Evolutionary conservation across 768 basidiomycete genomes (phyloP).

Genomic region (Podaxis sp.): DNA sequence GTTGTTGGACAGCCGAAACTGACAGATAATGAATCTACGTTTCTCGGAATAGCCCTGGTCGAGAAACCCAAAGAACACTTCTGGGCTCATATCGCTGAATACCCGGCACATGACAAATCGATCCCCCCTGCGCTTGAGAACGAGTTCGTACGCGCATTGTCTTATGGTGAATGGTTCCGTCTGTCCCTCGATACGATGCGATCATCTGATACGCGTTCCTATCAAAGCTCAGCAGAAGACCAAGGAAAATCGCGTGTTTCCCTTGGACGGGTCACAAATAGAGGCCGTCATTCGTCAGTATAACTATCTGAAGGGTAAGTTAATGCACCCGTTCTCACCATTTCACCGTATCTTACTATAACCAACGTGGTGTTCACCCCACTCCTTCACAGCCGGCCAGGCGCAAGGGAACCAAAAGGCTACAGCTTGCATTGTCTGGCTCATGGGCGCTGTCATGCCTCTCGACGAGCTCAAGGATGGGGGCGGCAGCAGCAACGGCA

Average conservation of each 20-base stretch:
- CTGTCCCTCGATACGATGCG: not conserved
- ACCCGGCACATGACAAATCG: constrained; percentile 38
- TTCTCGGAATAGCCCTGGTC: constrained; percentile 25
- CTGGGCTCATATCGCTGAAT: constrained; percentile 44
- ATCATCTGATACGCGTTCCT: constrained; percentile 14
- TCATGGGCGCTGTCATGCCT: constrained; percentile 45
- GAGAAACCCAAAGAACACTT: constrained; percentile 32
- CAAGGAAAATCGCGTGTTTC: constrained; percentile 30
- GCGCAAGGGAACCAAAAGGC: constrained; percentile 28
- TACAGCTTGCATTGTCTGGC: constrained; percentile 36
- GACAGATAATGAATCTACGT: not conserved
- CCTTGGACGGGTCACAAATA: constrained; percentile 37
- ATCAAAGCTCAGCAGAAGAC: constrained; percentile 30
- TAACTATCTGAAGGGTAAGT: constrained; percentile 35
- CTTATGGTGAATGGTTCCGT: constrained; percentile 27
- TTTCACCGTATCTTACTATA: not conserved
- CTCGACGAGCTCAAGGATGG: constrained; percentile 29
- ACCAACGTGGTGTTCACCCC: not conserved
- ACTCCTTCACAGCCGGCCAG: constrained; percentile 26
- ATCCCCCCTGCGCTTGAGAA: constrained; percentile 36
- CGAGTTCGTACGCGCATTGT: constrained; percentile 33
- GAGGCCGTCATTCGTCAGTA: constrained; percentile 39
- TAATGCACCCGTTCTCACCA: not conserved
- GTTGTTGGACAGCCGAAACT: not conserved
- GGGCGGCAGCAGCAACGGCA: constrained; percentile 18